These are phyloP conservation scores for Mucuna pruriens DNA, from an alignment of 306 rosid species.

Conservation along the genomic window DNA sequence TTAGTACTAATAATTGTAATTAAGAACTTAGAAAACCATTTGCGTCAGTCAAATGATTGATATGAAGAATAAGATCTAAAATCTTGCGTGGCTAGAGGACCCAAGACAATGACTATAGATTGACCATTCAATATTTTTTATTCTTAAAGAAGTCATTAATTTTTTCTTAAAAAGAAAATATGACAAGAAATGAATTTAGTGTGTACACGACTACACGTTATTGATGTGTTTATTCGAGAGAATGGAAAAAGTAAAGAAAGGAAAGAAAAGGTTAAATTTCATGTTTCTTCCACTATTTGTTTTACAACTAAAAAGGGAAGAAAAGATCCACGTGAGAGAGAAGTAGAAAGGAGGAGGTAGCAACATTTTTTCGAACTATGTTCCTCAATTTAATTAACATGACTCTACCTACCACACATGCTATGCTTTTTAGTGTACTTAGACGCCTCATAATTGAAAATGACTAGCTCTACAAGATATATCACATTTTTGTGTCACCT, in stretches of 20 bases:
- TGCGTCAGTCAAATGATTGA: background rate
- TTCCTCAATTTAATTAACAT: background rate
- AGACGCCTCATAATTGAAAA: slow-evolving; percentile 8
- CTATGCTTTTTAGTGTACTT: background rate
- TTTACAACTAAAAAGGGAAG: no score
- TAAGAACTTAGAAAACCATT: background rate
- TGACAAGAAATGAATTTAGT: background rate
- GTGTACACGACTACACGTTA: no score
- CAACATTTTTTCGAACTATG: background rate
- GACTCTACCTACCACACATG: background rate
- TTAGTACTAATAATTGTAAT: background rate
- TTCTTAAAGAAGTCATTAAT: background rate
- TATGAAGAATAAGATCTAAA: background rate
- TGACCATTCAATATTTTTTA: background rate
- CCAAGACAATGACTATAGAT: background rate
- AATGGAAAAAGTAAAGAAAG: no score
- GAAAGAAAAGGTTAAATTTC: no score
- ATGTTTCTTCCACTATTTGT: no score
- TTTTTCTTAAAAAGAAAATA: no score
- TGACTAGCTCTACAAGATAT: background rate
- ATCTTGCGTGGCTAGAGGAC: background rate
- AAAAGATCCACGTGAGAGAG: no score
- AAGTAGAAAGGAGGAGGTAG: no score
- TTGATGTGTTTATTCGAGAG: no score
- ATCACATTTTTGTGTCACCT: background rate